Base-by-base conservation (phyloP, 805 yeast genomes). In the Nakazawaea ernobii region DNA sequence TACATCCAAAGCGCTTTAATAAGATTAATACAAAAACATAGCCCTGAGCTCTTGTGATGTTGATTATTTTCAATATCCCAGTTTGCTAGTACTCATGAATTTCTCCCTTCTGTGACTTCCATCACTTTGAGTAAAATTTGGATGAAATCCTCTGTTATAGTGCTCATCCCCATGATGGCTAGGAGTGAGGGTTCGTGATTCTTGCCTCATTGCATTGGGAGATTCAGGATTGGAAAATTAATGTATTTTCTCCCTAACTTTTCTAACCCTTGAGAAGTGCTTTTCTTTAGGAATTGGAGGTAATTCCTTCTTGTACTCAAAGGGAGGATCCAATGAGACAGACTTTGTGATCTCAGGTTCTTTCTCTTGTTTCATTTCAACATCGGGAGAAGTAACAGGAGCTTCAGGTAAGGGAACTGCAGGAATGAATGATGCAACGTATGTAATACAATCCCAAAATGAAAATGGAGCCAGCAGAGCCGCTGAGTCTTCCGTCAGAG, bases 361-460 rank as follows among this genome's bases (percentile, higher is more conserved):
- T 35, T 13, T n/a, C 9, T 4, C 32, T n/a, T 35, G n/a, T 26
- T 29, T 35, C 20, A 8, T 32, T 13, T 11, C 32, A 4, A 8
- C 37, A 20, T 17, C 37, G 8, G 3, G 15, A 9, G 3, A 8
- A 9, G 32, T 7, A 6, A 24, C 13, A 15, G 37, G 6, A 4
- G 30, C n/a, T 4, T 40, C 42, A 29, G 49, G 49, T 9, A 40
- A 9, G 9, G 49, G 49, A 11, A 46, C 30, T n/a, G 49, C 29
- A 9, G 49, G 49, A 17, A 46, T 17, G 33, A 40, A 46, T 20
- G 49, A 46, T 2, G 49, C 49, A 29, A 46, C 35, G 26, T 46
- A 46, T 17, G 49, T 40, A 8, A 46, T 41, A 36, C 42, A 40
- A 27, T 26, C 49, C 49, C 49, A 46, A 20, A 46, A 4, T n/a